Percentiles rank a stretch among this genome's conserved stretches.
These are phyloP conservation scores for Elsinoe ampelina DNA, from an alignment of 2,329 filamentous ascomycete species.

Conservation along the genomic window DNA sequence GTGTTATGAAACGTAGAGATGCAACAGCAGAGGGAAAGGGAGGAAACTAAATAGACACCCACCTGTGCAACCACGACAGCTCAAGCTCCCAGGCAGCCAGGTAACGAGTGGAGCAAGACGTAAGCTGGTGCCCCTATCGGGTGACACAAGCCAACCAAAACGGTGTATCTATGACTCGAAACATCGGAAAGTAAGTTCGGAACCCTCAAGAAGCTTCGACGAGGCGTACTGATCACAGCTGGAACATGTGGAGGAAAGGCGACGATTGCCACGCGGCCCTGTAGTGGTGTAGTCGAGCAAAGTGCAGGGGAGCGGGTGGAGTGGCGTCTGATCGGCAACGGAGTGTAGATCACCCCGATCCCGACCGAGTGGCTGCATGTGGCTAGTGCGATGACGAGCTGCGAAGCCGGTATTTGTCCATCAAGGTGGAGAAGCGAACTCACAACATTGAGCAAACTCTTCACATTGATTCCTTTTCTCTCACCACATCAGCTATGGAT, in stretches of 20 bases:
- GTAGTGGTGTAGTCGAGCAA: neutral
- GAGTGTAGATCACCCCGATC: neutral
- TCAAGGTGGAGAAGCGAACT: neutral
- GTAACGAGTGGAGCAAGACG: neutral
- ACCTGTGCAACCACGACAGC: neutral
- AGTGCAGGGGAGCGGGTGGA: neutral
- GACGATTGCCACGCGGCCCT: conserved; percentile 8
- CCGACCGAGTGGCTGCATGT: neutral
- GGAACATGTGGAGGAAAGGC: conserved; percentile 10
- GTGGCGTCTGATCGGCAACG: neutral
- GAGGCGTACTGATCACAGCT: neutral
- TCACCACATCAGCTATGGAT: neutral
- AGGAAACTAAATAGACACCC: conserved; percentile 5
- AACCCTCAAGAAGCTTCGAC: conserved; percentile 1
- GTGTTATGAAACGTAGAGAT: neutral
- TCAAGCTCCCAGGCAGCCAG: conserved; percentile 12
- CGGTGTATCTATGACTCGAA: neutral
- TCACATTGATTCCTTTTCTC: neutral
- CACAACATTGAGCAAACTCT: neutral
- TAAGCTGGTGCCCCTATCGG: neutral
- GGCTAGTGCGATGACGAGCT: neutral
- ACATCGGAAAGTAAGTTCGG: neutral
- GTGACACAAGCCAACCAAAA: neutral
- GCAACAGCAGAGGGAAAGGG: neutral
- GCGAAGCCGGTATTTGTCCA: neutral